A percentile compares a stretch with the other conserved stretches of the same genome.
Conservation (phyloP, 2,329 filamentous ascomycete genomes). For the Sporothrix mexicana region DNA sequence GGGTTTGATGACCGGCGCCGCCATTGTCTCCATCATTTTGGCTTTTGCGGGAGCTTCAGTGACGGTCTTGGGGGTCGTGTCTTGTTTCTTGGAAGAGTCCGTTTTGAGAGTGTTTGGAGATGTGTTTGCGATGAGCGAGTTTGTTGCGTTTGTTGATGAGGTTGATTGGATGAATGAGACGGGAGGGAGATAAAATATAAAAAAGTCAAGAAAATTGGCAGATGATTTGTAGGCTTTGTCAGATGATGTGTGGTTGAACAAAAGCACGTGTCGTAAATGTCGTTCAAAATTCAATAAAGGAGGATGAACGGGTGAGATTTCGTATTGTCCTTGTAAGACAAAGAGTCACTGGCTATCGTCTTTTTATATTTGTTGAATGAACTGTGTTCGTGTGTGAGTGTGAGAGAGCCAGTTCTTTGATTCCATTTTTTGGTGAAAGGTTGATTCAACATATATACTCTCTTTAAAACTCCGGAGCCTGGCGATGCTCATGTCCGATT, state of each 20-base stretch:
- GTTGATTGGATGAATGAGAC: background rate
- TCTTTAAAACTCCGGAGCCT: background rate
- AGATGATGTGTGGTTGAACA: background rate
- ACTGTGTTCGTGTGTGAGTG: background rate
- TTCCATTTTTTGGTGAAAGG: background rate
- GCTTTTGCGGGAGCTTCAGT: too few species aligned
- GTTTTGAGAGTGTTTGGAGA: background rate
- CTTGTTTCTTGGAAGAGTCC: background rate
- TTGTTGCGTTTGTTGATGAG: background rate
- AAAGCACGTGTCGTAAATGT: constrained; percentile 11
- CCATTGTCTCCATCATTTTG: background rate
- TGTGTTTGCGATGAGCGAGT: background rate
- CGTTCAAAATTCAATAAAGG: too few species aligned
- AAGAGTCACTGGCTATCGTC: too few species aligned
- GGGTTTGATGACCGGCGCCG: background rate
- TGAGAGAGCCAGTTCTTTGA: background rate
- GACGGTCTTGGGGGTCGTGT: background rate
- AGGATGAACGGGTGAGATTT: background rate
- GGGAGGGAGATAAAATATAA: background rate
- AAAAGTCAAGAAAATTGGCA: background rate
- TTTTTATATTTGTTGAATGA: background rate
- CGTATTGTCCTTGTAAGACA: constrained; percentile 19
- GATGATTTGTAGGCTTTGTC: background rate
- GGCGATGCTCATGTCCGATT: background rate
- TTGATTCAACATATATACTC: background rate